phyloP scores from a whole-genome alignment of 2,329 filamentous ascomycete genomes.

The Paecilomyces formosus region DNA sequence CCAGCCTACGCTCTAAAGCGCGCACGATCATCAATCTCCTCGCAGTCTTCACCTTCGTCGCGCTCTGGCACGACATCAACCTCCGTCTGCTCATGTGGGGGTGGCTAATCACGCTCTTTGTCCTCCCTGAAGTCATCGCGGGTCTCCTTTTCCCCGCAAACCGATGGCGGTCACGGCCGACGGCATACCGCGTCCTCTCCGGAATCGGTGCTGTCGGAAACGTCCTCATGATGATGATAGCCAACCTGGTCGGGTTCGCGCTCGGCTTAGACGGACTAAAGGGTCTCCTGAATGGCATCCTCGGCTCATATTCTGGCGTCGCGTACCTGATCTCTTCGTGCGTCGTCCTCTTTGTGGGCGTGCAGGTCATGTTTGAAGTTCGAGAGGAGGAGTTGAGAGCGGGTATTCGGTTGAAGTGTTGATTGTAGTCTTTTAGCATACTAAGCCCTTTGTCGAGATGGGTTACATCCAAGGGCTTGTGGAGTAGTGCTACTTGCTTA shows the following conservation, averaged over 20 bases:
- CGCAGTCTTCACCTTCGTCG: slow-evolving; percentile 90
- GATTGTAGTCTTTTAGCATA: slow-evolving; percentile 1
- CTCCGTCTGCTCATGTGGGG: slow-evolving; percentile 88
- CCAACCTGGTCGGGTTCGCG: slow-evolving; percentile 92
- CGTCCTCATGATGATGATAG: slow-evolving; percentile 89
- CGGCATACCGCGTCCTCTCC: slow-evolving; percentile 70
- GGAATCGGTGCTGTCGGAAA: slow-evolving; percentile 75
- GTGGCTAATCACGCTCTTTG: slow-evolving; percentile 91
- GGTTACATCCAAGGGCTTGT: neutral
- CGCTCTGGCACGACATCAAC: slow-evolving; percentile 96
- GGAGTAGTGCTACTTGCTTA: neutral
- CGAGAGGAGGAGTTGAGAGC: slow-evolving; percentile 74
- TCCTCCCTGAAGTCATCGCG: slow-evolving; percentile 77
- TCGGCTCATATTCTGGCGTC: slow-evolving; percentile 68
- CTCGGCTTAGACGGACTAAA: slow-evolving; percentile 82
- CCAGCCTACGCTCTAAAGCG: slow-evolving; percentile 41
- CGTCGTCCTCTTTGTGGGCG: slow-evolving; percentile 69
- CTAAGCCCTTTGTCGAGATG: too few relatives aligned
- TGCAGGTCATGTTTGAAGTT: slow-evolving; percentile 95
- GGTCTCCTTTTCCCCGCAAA: slow-evolving; percentile 63
- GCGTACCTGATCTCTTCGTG: slow-evolving; percentile 67
- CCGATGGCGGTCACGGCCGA: slow-evolving; percentile 63
- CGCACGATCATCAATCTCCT: slow-evolving; percentile 67
- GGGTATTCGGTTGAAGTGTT: slow-evolving; percentile 81
- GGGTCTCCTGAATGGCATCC: slow-evolving; percentile 65